These are phyloP conservation scores for Apodospora peruviana DNA, from an alignment of 495 filamentous ascomycete genomes.

Conservation along the genomic window DNA sequence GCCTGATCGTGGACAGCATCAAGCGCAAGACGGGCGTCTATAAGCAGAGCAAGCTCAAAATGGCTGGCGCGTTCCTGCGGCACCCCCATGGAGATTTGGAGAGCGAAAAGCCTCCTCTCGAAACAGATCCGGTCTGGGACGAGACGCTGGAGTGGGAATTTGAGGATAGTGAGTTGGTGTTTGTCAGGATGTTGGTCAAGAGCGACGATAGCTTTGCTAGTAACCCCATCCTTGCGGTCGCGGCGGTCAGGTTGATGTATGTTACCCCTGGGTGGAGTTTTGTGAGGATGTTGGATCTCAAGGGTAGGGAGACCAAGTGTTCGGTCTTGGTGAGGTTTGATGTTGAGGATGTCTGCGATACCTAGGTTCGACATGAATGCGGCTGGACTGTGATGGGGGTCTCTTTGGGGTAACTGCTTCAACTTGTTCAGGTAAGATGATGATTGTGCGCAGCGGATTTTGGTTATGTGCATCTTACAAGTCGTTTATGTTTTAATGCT, in stretches of 20 bases:
- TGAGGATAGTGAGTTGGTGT: conserved; percentile 49
- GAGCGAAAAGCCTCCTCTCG: conserved; percentile 39
- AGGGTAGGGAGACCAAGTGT: conserved; percentile 45
- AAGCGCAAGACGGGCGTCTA: conserved; percentile 49
- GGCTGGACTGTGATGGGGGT: no score
- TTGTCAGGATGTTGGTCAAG: conserved; percentile 49
- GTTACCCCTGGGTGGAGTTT: conserved; percentile 46
- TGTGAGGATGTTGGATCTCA: conserved; percentile 48
- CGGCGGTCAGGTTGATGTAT: conserved; percentile 42
- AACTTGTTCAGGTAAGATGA: no score
- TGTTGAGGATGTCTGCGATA: conserved; percentile 27
- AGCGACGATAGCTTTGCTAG: conserved; percentile 44
- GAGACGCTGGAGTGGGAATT: conserved; percentile 50
- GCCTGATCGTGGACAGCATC: conserved; percentile 1
- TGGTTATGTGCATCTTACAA: no score
- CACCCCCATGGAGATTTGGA: not conserved
- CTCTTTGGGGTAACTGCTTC: no score
- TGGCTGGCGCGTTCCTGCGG: conserved; percentile 13
- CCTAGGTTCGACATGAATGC: no score
- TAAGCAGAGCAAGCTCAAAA: conserved; percentile 40
- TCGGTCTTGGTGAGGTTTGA: conserved; percentile 48
- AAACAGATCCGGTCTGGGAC: conserved; percentile 47
- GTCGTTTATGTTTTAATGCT: no score
- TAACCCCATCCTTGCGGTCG: conserved; percentile 45
- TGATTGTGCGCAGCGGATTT: no score